Evolutionary conservation across 2,329 filamentous ascomycete genomes (phyloP).

Genomic region (Aspergillus spinulosporus): DNA sequence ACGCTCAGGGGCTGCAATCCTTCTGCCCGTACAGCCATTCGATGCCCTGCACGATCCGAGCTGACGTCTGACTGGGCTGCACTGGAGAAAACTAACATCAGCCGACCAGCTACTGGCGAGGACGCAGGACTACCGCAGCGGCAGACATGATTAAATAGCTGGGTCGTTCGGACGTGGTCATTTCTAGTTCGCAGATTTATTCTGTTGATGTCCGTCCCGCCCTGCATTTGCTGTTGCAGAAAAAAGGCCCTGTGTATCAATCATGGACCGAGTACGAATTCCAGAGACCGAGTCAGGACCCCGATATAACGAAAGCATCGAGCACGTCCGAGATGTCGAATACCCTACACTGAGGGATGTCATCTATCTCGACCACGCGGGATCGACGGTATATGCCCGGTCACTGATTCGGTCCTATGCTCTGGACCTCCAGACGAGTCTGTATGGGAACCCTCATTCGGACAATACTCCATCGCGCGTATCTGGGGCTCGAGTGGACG

Average conservation of each 20-base stretch:
- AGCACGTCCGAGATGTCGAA: conserved; percentile 2
- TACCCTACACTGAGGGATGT: conserved; percentile 7
- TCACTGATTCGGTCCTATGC: conserved; percentile 15
- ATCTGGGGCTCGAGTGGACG: conserved; percentile 15
- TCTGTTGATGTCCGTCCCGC: not conserved
- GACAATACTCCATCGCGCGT: conserved; percentile 18
- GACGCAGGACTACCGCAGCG: not conserved
- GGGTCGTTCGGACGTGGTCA: not conserved
- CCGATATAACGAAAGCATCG: conserved; percentile 6
- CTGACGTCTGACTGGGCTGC: conserved; percentile 7
- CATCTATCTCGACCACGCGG: conserved; percentile 19
- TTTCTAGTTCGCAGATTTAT: not conserved
- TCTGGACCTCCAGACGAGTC: conserved; percentile 12
- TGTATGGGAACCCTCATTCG: conserved; percentile 20
- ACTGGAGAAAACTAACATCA: not conserved
- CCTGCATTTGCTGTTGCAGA: not conserved
- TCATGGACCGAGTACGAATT: not conserved
- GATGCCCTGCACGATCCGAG: not conserved
- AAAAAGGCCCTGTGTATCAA: not conserved
- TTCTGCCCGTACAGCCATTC: not conserved
- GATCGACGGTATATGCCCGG: conserved; percentile 17
- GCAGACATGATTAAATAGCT: not conserved
- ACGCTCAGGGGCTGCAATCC: not conserved
- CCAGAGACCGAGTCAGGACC: not conserved
- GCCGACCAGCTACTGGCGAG: not conserved